Evolutionary conservation across 345 rosid genomes (phyloP), one percentile per base, ranked within the genome.

Genomic region (Kandelia obovata): DNA sequence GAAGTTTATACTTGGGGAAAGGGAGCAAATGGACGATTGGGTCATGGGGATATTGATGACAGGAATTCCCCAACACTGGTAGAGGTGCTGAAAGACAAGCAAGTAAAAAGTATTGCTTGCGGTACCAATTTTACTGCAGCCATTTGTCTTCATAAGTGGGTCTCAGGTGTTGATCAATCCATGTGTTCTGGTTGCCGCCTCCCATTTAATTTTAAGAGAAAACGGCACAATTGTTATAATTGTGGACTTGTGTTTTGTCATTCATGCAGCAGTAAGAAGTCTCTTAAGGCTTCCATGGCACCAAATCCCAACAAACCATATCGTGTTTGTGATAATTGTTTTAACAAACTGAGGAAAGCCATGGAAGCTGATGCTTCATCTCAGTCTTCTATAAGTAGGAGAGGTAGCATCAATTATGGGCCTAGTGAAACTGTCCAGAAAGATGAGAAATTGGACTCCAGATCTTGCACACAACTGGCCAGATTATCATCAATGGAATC

Each of bases 1-100:
- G 98, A 95, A 82, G 98, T 95, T 67, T 95, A 87, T 76, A 90
- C 96, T 26, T 95, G 99, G 99, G 99, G 99, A 63, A 95, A 92
- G 82, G 99, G 98, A 77, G 86, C 96, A 70, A 90, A 92, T 75
- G 99, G 99, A 77, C 83, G 99, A 71, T 81, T 95, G 63, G 98
- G 98, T 65, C 98, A 95, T 78, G 98, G 98, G 64, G 91, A 95
- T 81, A 79, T 80, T 37, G 96, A 88, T 82, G 99, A 95, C 79
- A 80, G 88, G 77, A 92, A 83, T 71, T 82, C 82, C 63, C 99
- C 99, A 16, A 72, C 89, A 30, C 43, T 92, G 70, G 91, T 92
- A 25, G 99, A 90, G 78, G 88, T 92, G 32, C 82, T 92, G 66
- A 95, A 87, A 80, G 98, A 95, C 88, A 92, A 92, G 82, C 99